Conservation (phyloP, 306 rosid species). For the Sophora flavescens region DNA sequence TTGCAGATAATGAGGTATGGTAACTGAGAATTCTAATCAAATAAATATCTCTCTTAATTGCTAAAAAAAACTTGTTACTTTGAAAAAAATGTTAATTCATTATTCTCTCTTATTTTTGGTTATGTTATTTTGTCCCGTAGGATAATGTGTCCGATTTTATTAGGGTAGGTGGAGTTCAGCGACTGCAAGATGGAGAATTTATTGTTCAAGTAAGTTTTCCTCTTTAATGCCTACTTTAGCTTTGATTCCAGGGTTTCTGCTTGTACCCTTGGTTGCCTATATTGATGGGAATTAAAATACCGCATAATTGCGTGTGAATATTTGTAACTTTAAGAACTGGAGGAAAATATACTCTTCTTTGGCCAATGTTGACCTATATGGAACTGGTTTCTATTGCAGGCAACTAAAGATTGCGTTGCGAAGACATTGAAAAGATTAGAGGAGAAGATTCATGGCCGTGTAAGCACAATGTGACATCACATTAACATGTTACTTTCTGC, state of each 20-base stretch:
- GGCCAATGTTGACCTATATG: constrained; percentile 32
- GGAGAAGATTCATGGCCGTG: constrained; percentile 95
- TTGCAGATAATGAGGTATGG: constrained; percentile 95
- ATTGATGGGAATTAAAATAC: constrained; percentile 28
- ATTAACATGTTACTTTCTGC: constrained; percentile 23
- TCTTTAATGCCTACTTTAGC: constrained; percentile 21
- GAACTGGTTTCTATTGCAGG: constrained; percentile 62
- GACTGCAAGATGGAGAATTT: constrained; percentile 97
- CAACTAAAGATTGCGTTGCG: constrained; percentile 98
- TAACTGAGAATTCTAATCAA: constrained; percentile 34
- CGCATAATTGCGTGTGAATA: background rate
- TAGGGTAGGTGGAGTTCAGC: constrained; percentile 97
- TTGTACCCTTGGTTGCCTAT: constrained; percentile 37
- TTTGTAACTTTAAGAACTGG: constrained; percentile 16
- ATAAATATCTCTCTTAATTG: constrained; percentile 32
- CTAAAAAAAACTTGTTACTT: constrained; percentile 38
- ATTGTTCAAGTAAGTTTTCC: constrained; percentile 84
- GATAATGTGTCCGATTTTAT: constrained; percentile 97
- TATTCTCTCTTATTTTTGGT: constrained; percentile 41
- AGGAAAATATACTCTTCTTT: constrained; percentile 22
- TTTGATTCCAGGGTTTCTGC: constrained; percentile 33
- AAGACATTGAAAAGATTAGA: constrained; percentile 98
- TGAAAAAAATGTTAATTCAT: constrained; percentile 42
- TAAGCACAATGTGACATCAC: constrained; percentile 52
- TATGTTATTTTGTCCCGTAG: constrained; percentile 59